Conservation (phyloP, 306 rosid genomes). For the Dalbergia cochinchinensis region DNA sequence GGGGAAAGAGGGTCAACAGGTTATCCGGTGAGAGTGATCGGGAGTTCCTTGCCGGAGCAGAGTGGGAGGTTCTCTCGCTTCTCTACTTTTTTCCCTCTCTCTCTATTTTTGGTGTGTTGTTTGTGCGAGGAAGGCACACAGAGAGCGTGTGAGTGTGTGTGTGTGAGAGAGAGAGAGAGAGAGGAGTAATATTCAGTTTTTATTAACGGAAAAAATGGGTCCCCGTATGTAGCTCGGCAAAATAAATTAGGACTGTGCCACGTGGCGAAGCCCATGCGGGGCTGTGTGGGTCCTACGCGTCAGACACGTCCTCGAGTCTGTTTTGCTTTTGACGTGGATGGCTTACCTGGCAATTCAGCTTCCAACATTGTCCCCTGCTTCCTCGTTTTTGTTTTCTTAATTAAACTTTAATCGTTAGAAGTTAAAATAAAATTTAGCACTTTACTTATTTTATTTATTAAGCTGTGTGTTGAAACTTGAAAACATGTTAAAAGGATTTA, state of each 20-base stretch:
- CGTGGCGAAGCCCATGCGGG: conserved; percentile 51
- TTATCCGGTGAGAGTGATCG: conserved; percentile 7
- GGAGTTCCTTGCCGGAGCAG: conserved; percentile 23
- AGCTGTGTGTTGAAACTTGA: background rate
- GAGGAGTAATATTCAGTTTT: conserved; percentile 39
- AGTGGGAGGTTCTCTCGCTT: background rate
- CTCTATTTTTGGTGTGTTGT: conserved; percentile 17
- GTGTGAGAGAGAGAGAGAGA: background rate
- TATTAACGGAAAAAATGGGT: conserved; percentile 66
- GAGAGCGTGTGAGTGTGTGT: background rate
- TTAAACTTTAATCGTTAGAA: too few species aligned
- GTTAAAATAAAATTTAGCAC: too few species aligned
- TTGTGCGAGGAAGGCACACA: conserved; percentile 5
- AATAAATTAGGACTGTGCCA: conserved; percentile 51
- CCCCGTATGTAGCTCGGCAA: conserved; percentile 53
- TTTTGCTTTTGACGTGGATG: conserved; percentile 56
- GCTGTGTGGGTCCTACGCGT: conserved; percentile 44
- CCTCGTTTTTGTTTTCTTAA: background rate
- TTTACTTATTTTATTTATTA: background rate
- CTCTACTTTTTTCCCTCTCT: background rate
- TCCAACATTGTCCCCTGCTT: conserved; percentile 20
- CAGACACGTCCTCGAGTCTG: conserved; percentile 39
- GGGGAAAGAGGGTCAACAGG: background rate
- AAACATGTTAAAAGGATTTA: background rate
- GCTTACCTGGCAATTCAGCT: conserved; percentile 48